Base-by-base conservation (phyloP, 805 yeast species). In the Clavispora fructus region DNA sequence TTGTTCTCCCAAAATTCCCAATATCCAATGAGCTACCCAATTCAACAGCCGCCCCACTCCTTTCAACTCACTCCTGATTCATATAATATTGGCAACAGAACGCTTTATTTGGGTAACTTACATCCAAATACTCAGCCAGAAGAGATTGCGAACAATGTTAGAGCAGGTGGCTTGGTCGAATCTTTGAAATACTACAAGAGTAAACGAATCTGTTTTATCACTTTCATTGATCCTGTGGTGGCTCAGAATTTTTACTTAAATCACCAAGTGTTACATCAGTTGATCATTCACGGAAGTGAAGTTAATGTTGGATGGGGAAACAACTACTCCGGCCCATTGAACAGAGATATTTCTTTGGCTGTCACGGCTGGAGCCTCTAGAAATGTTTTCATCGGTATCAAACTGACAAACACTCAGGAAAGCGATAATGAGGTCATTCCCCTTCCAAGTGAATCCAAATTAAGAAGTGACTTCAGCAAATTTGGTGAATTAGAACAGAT, bases 401-500 rank as follows among this genome's bases (percentile, higher is more conserved):
- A 72, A 49, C 69, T 10, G 37, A 8, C 74, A 31, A 33, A 49
- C 32, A 59, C 57, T 42, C 48, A 48, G 25, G 43, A 44, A 17
- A 46, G 26, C 33, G 55, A 58, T 14, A 57, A 56, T 25, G 19
- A 12, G 9, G 16, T 35, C 26, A 56, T 51, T 43, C 52, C 47
- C 35, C 54, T 70, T n/a, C 75, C 76, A 0, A 56, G 48, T 33
- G 84, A 77, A 48, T 68, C 65, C 1, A 69, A 69, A 17, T 61
- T 86, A 32, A 70, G 90, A 45, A 53, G 61, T 4, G 92, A 86
- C 60, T 85, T 86, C 51, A 63, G 73, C 5, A 61, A 62, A 14
- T 86, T 79, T 67, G 95, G 95, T 10, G 84, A 77, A 17, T 69
- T 85, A 58, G 95, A 86, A 62, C 94, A 85, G 60, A 81, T 86